phyloP scores from a whole-genome alignment of 2,329 filamentous ascomycete species.

The Fusarium sp. region DNA sequence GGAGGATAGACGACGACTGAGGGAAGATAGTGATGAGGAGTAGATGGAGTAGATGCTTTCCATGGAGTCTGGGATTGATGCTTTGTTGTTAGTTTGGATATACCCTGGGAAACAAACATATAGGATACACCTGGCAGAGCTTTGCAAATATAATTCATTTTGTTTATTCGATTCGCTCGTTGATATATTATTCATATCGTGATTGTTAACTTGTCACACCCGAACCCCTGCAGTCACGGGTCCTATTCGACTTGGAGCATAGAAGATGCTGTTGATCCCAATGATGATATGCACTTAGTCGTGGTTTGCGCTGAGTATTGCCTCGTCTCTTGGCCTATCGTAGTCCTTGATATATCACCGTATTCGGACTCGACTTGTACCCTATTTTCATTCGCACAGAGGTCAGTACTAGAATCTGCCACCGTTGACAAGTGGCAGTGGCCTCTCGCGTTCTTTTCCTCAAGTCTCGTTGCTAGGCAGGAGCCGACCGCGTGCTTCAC shows the following conservation, averaged over 20 bases:
- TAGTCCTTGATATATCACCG: background rate
- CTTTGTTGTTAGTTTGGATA: conserved; percentile 5
- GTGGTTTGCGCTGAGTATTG: background rate
- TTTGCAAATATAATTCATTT: conserved; percentile 1
- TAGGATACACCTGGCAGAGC: background rate
- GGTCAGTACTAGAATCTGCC: background rate
- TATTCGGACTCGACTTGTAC: background rate
- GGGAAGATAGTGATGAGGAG: background rate
- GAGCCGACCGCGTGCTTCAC: background rate
- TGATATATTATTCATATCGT: background rate
- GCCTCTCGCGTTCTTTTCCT: background rate
- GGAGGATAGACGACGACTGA: background rate
- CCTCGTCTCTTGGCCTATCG: background rate
- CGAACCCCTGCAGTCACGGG: background rate
- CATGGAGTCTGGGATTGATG: background rate
- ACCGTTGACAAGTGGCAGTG: background rate
- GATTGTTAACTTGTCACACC: background rate
- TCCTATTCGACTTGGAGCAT: background rate
- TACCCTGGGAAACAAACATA: conserved; percentile 5
- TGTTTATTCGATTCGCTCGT: background rate
- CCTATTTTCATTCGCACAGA: background rate
- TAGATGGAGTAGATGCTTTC: background rate
- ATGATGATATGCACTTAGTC: background rate
- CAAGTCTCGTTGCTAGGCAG: background rate
- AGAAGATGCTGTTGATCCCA: background rate